Base-by-base conservation (phyloP, 2,329 filamentous ascomycete genomes). In the Trichoderma citrinoviride region DNA sequence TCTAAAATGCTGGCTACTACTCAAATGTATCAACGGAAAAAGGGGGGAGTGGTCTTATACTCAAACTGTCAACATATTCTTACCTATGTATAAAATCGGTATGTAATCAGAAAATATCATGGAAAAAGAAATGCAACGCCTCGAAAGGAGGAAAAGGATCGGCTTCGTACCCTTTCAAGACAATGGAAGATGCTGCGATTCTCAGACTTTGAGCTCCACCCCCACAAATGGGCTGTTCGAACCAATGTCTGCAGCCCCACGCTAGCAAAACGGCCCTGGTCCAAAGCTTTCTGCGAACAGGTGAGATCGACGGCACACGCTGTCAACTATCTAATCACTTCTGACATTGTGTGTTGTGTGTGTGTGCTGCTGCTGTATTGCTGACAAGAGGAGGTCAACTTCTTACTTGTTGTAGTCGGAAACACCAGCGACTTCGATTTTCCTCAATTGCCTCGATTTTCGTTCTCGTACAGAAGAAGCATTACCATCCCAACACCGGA, bases 181-280 rank as follows among this genome's bases (percentile, higher is more conserved):
- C 17, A 29, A 23, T 49, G 17, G 14, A 49, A 33, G 27, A 33
- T 14, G 49, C 33, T 33, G 17, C 25, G 19, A 27, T 17, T 50
- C 47, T 50, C 15, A 50, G 47, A 50, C 47, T 29, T 25, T 19
- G 12, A 15, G n/a, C 27, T 37, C 60, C 60, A 29, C 60, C 60
- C 60, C 60, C 60, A 46, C 60, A 62, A 21, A 19, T 44, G 23
- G 33, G 44, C 44, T 33, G 17, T 41, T 10, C 12, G 33, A 23
- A 46, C 33, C 23, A 53, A 53, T 61, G 49, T 46, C 27, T 40
- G 40, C 49, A 7, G 43, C 60, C 49, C 49, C 60, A 54, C 60
- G 40, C 60, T 62, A 62, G 37, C 14, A 55, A 53, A 7, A 29
- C 25, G 33, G 14, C 15, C 21, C 25, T 53, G 29, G 5, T 37